phyloP scores from a whole-genome alignment of 441 rosid genomes.

The Sinapis alba region DNA sequence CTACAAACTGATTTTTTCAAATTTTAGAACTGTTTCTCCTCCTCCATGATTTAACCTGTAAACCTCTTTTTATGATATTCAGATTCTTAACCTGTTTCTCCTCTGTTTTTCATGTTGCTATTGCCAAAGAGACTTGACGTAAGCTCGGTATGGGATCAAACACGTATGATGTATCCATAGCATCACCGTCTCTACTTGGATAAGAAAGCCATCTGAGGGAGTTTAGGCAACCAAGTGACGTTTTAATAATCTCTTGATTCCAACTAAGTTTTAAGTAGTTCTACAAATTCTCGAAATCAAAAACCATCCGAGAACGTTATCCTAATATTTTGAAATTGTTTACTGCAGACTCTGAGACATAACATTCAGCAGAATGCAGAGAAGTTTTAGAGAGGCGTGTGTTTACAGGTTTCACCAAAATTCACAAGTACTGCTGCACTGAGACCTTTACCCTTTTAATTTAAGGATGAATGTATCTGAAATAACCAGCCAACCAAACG shows the following conservation, averaged over 20 bases:
- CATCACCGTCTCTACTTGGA: not conserved
- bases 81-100: too few relatives aligned
- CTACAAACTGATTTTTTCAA: too few relatives aligned
- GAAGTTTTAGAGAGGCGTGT: slow-evolving; percentile 96
- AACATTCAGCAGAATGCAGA: slow-evolving; percentile 88
- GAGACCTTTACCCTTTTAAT: too few relatives aligned
- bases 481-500: too few relatives aligned
- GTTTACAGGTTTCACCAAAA: slow-evolving; percentile 96
- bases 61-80: too few relatives aligned
- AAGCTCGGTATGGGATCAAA: too few relatives aligned
- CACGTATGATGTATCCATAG: not conserved
- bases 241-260: slow-evolving; percentile 37
- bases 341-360: slow-evolving; percentile 72
- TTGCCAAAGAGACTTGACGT: too few relatives aligned
- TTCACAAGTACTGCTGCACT: too few relatives aligned
- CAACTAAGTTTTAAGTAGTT: slow-evolving; percentile 52
- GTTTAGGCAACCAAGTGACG: not conserved
- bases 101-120: too few relatives aligned
- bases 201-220: not conserved
- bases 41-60: too few relatives aligned
- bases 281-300: not conserved
- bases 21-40: too few relatives aligned
- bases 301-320: not conserved
- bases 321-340: slow-evolving; percentile 1
- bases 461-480: too few relatives aligned